A percentile compares a stretch with the other conserved stretches of the same genome.
These are phyloP conservation scores for Metarhizium robertsii DNA, from an alignment of 2,329 filamentous ascomycete genomes.

Conservation along the genomic window DNA sequence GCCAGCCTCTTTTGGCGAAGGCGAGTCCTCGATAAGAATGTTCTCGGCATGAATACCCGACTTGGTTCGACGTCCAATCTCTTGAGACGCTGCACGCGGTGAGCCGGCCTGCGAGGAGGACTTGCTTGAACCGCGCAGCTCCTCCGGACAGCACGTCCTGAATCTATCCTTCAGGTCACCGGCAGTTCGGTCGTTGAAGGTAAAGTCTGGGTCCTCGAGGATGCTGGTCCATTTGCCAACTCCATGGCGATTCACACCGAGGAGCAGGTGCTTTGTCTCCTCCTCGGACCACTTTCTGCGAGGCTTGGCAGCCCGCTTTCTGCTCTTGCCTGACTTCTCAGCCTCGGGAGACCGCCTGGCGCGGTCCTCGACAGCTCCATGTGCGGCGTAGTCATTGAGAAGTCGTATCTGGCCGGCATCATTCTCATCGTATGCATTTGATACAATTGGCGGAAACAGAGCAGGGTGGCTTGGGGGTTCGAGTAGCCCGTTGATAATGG, in stretches of 20 bases:
- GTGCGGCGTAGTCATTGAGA: slow-evolving; percentile 31
- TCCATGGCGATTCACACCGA: slow-evolving; percentile 53
- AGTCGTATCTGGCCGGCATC: slow-evolving; percentile 31
- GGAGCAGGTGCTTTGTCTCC: slow-evolving; percentile 52
- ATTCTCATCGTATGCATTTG: slow-evolving; percentile 43
- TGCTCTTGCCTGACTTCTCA: slow-evolving; percentile 30
- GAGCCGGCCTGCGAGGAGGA: slow-evolving; percentile 13
- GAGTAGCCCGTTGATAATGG: slow-evolving; percentile 55
- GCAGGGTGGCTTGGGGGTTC: slow-evolving; percentile 52
- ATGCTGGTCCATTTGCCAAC: slow-evolving; percentile 59
- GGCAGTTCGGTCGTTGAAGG: slow-evolving; percentile 51
- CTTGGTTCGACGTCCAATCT: slow-evolving; percentile 29
- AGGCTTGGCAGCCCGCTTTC: slow-evolving; percentile 46
- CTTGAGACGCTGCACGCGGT: slow-evolving; percentile 12
- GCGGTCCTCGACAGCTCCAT: slow-evolving; percentile 19
- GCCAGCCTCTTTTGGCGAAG: slow-evolving; percentile 18
- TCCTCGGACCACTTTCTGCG: slow-evolving; percentile 56
- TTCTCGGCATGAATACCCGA: slow-evolving; percentile 45
- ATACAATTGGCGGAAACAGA: slow-evolving; percentile 55
- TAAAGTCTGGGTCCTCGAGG: slow-evolving; percentile 49
- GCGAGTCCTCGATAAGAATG: slow-evolving; percentile 38
- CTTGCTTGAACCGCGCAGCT: slow-evolving; percentile 39
- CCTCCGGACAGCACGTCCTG: slow-evolving; percentile 54
- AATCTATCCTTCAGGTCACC: slow-evolving; percentile 59
- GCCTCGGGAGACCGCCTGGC: slow-evolving; percentile 17